Evolutionary conservation across 495 filamentous ascomycete species (phyloP).

Genomic region (Evernia prunastri): DNA sequence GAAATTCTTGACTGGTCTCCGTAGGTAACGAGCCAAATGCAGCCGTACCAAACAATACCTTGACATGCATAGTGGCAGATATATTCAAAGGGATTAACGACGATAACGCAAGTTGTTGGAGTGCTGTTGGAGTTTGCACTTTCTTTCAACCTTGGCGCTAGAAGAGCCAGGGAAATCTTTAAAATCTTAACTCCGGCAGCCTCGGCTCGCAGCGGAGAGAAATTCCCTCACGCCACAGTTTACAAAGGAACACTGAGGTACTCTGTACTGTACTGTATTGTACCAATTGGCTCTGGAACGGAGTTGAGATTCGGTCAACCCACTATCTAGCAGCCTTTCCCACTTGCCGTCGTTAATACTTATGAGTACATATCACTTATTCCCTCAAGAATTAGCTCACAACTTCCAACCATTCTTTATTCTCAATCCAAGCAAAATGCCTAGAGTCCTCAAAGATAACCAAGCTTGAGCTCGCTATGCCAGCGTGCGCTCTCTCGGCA

Average conservation of each 20-base stretch:
- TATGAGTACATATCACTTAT: not conserved
- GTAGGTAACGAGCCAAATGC: not conserved
- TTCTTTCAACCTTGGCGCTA: not conserved
- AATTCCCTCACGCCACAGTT: not conserved
- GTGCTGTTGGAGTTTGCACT: not conserved
- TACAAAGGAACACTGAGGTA: no score
- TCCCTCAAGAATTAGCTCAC: not conserved
- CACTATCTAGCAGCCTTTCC: no score
- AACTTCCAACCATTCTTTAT: not conserved
- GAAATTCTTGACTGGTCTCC: slow-evolving; percentile 10
- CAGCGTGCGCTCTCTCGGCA: slow-evolving; percentile 1
- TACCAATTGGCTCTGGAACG: not conserved
- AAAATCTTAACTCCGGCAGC: not conserved
- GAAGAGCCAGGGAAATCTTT: not conserved
- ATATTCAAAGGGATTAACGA: not conserved
- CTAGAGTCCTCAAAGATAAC: not conserved
- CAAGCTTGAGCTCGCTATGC: not conserved
- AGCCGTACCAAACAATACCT: slow-evolving; percentile 3
- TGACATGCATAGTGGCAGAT: slow-evolving; percentile 1
- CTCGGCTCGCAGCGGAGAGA: not conserved
- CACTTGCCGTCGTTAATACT: no score
- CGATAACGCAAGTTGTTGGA: not conserved
- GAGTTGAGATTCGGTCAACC: no score
- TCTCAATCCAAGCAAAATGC: not conserved
- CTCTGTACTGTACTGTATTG: no score